These are phyloP conservation scores for Pleurotus citrinopileatus DNA, from an alignment of 768 basidiomycete species.

Conservation along the genomic window DNA sequence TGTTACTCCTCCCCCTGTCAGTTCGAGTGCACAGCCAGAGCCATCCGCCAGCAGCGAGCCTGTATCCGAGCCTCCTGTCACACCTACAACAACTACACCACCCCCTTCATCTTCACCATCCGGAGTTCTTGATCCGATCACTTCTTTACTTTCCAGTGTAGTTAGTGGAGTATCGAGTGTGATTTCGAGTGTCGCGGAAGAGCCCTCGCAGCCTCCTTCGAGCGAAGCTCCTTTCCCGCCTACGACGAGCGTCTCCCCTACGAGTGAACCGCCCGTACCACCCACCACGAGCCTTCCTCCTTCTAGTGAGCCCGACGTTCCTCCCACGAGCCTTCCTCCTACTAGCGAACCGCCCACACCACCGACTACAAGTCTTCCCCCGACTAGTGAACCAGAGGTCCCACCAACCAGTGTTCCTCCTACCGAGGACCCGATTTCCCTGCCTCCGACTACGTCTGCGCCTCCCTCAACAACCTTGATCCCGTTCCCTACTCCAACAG, in stretches of 20 bases:
- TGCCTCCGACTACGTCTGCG: background rate
- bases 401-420: background rate
- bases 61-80: background rate
- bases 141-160: conserved; percentile 10
- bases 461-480: conserved; percentile 6
- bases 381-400: background rate
- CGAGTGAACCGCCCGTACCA: background rate
- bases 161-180: conserved; percentile 10
- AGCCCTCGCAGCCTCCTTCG: background rate
- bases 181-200: background rate
- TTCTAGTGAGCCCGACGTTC: background rate
- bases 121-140: conserved; percentile 1
- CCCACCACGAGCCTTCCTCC: conserved; percentile 10
- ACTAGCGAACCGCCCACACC: background rate
- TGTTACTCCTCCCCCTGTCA: conserved; percentile 1
- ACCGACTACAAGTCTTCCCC: background rate
- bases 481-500: conserved; percentile 8
- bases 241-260: background rate
- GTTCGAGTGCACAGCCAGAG: background rate
- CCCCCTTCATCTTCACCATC: conserved; percentile 5
- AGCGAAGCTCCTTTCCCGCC: no score
- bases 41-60: background rate
- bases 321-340: conserved; percentile 1
- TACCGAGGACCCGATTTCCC: background rate
- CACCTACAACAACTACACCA: background rate